Percentiles rank a stretch among this genome's conserved stretches.
Conservation (phyloP, 2,329 filamentous ascomycete species). For the Beauveria brongniartii region DNA sequence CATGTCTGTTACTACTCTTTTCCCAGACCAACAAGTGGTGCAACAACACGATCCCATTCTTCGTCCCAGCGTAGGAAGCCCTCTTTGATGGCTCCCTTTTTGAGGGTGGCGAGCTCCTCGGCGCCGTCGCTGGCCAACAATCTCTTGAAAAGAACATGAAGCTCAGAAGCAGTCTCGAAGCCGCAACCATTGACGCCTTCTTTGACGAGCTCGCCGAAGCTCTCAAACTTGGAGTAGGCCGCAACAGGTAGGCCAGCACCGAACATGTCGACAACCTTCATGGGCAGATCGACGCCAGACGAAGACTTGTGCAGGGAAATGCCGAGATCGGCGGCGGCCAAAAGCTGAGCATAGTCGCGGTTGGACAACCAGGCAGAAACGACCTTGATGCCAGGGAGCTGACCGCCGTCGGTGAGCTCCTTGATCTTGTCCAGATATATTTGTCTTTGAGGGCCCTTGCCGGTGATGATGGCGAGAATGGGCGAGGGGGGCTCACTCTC, state of each 20-base stretch:
- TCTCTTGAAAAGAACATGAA: conserved; percentile 54
- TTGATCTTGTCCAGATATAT: conserved; percentile 63
- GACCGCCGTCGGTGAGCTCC: conserved; percentile 49
- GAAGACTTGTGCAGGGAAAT: conserved; percentile 89
- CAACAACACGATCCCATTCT: conserved; percentile 83
- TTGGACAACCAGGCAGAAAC: conserved; percentile 78
- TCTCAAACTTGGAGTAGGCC: conserved; percentile 78
- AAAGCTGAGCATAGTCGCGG: conserved; percentile 73
- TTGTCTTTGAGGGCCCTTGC: conserved; percentile 79
- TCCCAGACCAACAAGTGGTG: conserved; percentile 53
- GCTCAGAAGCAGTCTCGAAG: conserved; percentile 63
- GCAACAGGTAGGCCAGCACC: conserved; percentile 85
- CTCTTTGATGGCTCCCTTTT: conserved; percentile 63
- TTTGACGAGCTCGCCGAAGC: conserved; percentile 82
- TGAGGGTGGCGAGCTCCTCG: conserved; percentile 51
- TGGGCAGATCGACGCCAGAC: conserved; percentile 90
- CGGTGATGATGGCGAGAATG: conserved; percentile 86
- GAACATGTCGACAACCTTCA: conserved; percentile 99
- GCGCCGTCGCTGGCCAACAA: conserved; percentile 50
- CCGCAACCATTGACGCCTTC: conserved; percentile 82
- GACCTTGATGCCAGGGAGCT: conserved; percentile 63
- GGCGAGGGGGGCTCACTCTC: conserved; percentile 39
- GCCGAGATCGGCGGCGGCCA: conserved; percentile 80
- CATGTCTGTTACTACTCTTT: conserved; percentile 10
- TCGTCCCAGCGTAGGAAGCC: conserved; percentile 77